Conservation (phyloP, 2,329 filamentous ascomycete genomes). For the Bimuria novae-zelandiae region DNA sequence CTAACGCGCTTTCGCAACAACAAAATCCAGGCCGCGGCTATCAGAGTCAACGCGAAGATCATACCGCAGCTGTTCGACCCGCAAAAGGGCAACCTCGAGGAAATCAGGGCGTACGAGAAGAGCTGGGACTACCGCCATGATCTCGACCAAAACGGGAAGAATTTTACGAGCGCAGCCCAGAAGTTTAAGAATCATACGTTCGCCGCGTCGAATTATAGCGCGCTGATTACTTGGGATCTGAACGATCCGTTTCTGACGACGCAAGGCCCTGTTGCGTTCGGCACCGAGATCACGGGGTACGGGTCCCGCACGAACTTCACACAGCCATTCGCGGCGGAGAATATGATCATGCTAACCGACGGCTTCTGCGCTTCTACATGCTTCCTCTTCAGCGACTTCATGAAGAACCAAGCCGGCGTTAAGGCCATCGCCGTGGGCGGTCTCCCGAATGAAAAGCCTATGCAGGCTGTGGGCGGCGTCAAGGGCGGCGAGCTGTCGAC, state of each 20-base stretch:
- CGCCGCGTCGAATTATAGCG: constrained; percentile 27
- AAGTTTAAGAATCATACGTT: constrained; percentile 30
- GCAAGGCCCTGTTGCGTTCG: constrained; percentile 1
- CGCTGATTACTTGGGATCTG: constrained; percentile 41
- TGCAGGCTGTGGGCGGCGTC: constrained; percentile 26
- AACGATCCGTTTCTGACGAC: constrained; percentile 43
- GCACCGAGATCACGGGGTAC: constrained; percentile 3
- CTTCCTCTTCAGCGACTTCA: constrained; percentile 47
- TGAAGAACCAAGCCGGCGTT: constrained; percentile 45
- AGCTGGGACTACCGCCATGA: constrained; percentile 17
- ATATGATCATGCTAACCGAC: constrained; percentile 40
- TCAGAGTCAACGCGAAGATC: background rate
- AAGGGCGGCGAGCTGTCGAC: constrained; percentile 42
- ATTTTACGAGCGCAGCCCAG: constrained; percentile 33
- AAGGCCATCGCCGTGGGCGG: constrained; percentile 26
- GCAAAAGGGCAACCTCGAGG: constrained; percentile 24
- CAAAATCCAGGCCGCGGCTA: background rate
- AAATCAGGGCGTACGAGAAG: background rate
- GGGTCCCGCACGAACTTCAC: constrained; percentile 9
- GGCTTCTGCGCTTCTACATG: constrained; percentile 47
- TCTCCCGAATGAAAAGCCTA: constrained; percentile 38
- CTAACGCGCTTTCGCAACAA: constrained; percentile 47
- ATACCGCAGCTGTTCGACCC: constrained; percentile 40
- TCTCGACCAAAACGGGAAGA: constrained; percentile 16
- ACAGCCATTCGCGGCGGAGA: constrained; percentile 31